Conservation (phyloP, 129 eudicot genomes). For the Calendula officinalis region DNA sequence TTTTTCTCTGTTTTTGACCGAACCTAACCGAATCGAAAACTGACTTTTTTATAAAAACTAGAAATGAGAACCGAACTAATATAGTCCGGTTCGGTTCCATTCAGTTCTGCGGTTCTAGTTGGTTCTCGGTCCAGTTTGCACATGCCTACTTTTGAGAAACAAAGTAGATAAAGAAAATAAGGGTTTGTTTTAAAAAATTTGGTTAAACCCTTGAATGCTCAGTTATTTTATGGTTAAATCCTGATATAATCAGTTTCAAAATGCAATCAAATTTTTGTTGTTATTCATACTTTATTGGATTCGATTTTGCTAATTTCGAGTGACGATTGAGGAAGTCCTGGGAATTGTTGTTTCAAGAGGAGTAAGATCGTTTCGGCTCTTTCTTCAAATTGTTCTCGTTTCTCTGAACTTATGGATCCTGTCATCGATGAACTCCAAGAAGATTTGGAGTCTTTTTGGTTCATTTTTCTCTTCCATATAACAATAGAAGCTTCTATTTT, state of each 20-base stretch:
- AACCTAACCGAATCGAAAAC: too few species aligned
- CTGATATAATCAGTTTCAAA: not conserved
- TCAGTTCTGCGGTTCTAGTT: too few species aligned
- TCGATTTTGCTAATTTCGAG: constrained; percentile 77
- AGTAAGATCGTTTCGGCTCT: constrained; percentile 80
- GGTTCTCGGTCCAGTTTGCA: too few species aligned
- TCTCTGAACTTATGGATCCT: constrained; percentile 54
- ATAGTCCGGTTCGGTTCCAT: too few species aligned
- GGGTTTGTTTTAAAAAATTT: too few species aligned
- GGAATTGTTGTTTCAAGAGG: constrained; percentile 65
- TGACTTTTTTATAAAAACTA: too few species aligned
- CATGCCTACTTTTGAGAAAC: too few species aligned
- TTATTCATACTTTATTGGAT: constrained; percentile 29
- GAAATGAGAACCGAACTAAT: too few species aligned
- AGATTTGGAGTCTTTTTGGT: constrained; percentile 61
- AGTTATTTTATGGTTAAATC: too few species aligned
- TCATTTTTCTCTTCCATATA: constrained; percentile 83
- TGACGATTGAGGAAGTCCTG: constrained; percentile 80
- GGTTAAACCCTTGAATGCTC: too few species aligned
- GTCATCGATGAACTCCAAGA: constrained; percentile 52
- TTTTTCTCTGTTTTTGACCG: too few species aligned
- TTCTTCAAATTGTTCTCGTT: constrained; percentile 82
- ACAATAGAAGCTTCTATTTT: constrained; percentile 86
- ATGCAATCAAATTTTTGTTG: not conserved
- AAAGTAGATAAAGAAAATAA: too few species aligned